These are phyloP conservation scores for Platanthera guangdongensis DNA, from an alignment of 106 monocot species.

Conservation along the genomic window DNA sequence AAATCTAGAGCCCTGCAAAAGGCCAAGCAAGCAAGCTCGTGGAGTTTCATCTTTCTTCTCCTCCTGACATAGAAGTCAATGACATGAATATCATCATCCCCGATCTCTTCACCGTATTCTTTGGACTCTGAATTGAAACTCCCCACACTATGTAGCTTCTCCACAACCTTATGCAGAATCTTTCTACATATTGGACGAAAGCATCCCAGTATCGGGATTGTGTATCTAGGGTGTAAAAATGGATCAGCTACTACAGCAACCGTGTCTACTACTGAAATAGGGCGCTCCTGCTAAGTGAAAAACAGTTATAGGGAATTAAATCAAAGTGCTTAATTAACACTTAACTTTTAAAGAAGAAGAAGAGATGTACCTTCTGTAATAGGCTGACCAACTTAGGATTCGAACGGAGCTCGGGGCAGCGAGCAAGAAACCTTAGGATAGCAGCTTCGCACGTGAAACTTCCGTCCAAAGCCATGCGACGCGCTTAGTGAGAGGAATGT, in stretches of 20 bases:
- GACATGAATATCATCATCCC: slow-evolving; percentile 40
- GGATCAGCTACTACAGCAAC: slow-evolving; percentile 55
- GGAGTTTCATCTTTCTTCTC: slow-evolving; percentile 58
- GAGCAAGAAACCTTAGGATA: slow-evolving; percentile 51
- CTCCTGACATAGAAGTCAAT: slow-evolving; percentile 63
- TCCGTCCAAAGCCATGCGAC: too few relatives aligned
- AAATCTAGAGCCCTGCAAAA: slow-evolving; percentile 71
- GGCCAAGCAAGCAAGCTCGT: slow-evolving; percentile 76
- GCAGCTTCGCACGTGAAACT: slow-evolving; percentile 36
- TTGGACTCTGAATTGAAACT: slow-evolving; percentile 15
- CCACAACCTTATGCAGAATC: slow-evolving; percentile 40
- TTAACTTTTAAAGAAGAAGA: not conserved
- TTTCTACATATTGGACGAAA: slow-evolving; percentile 53
- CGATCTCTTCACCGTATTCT: slow-evolving; percentile 35
- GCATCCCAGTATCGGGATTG: slow-evolving; percentile 74
- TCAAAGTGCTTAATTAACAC: not conserved
- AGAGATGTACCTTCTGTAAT: slow-evolving; percentile 23
- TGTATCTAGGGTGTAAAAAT: slow-evolving; percentile 80
- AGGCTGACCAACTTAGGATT: slow-evolving; percentile 35
- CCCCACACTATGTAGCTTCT: slow-evolving; percentile 23
- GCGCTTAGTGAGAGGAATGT: too few relatives aligned
- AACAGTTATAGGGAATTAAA: not conserved
- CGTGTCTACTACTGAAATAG: slow-evolving; percentile 32
- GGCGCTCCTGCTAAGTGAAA: slow-evolving; percentile 16
- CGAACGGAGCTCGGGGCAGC: slow-evolving; percentile 42